Base-by-base conservation (phyloP, 1,284 basidiomycete species). In the Pseudozyma sp. region DNA sequence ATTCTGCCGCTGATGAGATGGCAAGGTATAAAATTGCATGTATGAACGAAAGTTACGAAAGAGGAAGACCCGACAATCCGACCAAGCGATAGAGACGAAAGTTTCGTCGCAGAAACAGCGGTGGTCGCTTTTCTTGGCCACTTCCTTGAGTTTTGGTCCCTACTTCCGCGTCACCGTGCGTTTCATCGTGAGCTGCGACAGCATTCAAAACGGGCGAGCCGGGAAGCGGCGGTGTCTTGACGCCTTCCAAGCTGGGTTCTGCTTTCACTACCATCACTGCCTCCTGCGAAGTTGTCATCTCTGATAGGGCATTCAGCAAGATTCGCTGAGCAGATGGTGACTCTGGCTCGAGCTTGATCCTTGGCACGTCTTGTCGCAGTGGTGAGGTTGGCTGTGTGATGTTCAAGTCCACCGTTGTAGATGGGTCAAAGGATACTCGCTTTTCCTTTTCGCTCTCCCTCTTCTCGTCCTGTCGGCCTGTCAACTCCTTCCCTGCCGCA, bases 101-200 rank as follows among this genome's bases (percentile, higher is more conserved):
- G 53, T 74, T 74, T 1, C 66, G 61, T n/a, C 59, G 58, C 14
- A 74, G 55, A 14, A 69, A 69, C 2, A 61, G 58, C n/a, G 59
- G 66, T 12, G 58, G 34, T 31, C 25, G 25, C 25, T 31, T 31
- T 31, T 31, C 25, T 31, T 31, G 25, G 25, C 25, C 25, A 31
- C 25, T 31, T 31, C 6, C 25, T 31, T 6, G 25, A 6, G 25
- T 31, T 6, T 31, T 31, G 6, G 25, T 3, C 6, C 25, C 25
- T 31, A 31, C 25, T 6, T 31, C 25, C 3, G 6, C 25, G 25
- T 31, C 25, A 31, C 25, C 25, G 6, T 3, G 3, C 25, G 25
- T 31, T 31, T 31, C 25, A 6, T 6, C 25, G 3, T 3, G 6
- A 31, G 25, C 25, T 3, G 25, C 6, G 25, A 31, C 16, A 10